Evolutionary conservation across 768 basidiomycete genomes (phyloP).

Genomic region (Leucocoprinus leucothites): DNA sequence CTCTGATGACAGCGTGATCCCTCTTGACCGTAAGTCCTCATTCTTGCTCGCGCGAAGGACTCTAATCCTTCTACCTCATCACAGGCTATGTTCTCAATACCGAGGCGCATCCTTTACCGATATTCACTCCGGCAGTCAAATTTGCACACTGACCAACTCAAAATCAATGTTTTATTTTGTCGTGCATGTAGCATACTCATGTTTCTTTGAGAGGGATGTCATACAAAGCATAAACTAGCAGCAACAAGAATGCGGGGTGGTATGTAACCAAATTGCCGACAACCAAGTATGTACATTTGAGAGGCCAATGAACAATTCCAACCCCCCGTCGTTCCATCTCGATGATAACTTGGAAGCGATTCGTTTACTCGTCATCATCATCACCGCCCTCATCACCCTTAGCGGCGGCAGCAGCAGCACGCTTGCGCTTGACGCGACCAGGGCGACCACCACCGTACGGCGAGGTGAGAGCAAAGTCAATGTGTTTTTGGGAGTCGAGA

Average conservation of each 20-base stretch:
- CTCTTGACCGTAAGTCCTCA: constrained; percentile 62
- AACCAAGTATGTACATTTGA: constrained; percentile 1
- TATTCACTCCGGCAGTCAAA: constrained; percentile 44
- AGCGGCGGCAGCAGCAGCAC: constrained; percentile 86
- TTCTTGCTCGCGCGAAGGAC: background rate
- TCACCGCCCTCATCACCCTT: constrained; percentile 90
- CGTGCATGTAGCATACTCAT: constrained; percentile 6
- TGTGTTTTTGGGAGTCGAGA: constrained; percentile 99
- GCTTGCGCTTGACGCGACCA: constrained; percentile 99
- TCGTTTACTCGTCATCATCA: constrained; percentile 73
- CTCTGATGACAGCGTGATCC: constrained; percentile 66
- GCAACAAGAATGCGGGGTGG: background rate
- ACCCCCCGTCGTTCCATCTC: constrained; percentile 16
- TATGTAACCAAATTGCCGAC: constrained; percentile 1
- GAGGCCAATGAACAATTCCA: background rate
- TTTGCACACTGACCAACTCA: background rate
- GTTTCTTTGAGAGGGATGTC: constrained; percentile 3
- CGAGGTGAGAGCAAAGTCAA: constrained; percentile 97
- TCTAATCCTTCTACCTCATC: background rate
- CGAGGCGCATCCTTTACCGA: constrained; percentile 64
- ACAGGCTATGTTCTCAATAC: constrained; percentile 90
- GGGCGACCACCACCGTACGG: constrained; percentile 94
- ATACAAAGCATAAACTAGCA: constrained; percentile 6
- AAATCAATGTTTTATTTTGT: background rate
- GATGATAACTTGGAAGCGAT: constrained; percentile 12